Base-by-base conservation (phyloP, 768 basidiomycete species). In the Tephrocybe rancida region DNA sequence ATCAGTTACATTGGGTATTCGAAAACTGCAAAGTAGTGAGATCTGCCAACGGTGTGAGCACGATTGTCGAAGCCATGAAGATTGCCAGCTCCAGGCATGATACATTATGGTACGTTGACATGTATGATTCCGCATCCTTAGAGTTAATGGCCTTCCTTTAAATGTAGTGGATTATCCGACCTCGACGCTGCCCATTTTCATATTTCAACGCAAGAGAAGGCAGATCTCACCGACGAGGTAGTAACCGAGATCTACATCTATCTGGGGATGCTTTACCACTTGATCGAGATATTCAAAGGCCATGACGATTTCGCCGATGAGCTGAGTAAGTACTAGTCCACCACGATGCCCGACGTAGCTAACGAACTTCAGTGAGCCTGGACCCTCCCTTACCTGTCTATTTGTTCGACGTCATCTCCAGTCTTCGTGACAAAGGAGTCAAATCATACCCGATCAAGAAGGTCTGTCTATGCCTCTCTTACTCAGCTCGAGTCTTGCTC, bases 401-500 rank as follows among this genome's bases (percentile, higher is more conserved):
- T 64, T 76, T 98, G 16, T 92, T 97, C 74, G 88, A 88, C 49
- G 81, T 95, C 43, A 87, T 98, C n/a, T 87, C 93, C 21, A 86
- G 87, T 37, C 74, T 98, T 37, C 86, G 92, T 60, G 96, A 98
- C 68, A 93, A 94, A 73, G 90, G 89, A 64, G 90, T 93, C 2
- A 95, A 92, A 65, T 92, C 92, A 5, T 99, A 97, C 71, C 97
- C 97, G 0, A 90, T 97, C 62, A 99, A 98, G 74, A 98, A 98
- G 83, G 95, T 91, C 48, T 19, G 67, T 58, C 49, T 54, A 50
- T 44, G 37, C 32, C 14, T 18, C 24, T 44, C 55, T 49, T 55
- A 49, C 50, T 57, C 54, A 55, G 58, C 50, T 22, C 44, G 52
- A 32, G 44, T 63, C 25, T 46, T 26, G 35, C 32, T 55, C 37